Conservation (phyloP, 768 basidiomycete species). For the Tephrocybe sp. region DNA sequence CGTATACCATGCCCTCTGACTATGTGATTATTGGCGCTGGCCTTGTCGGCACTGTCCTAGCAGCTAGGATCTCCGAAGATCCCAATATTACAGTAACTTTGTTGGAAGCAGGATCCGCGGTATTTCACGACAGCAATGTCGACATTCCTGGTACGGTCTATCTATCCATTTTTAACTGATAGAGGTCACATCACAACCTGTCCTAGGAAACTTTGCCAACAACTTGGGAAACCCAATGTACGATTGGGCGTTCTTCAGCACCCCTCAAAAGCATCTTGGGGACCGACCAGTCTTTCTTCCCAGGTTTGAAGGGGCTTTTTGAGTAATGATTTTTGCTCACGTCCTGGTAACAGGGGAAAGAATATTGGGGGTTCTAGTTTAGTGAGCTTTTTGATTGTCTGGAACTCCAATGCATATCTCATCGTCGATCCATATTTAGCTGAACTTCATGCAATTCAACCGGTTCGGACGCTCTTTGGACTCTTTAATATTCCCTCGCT, state of each 20-base stretch:
- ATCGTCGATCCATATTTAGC: not conserved
- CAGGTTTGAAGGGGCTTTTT: not conserved
- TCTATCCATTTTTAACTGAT: not conserved
- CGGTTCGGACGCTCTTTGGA: not conserved
- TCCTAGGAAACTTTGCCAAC: not conserved
- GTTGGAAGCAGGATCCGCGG: not conserved
- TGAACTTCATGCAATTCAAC: slow-evolving; percentile 1
- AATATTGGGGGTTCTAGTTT: slow-evolving; percentile 2
- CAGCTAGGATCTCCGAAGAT: not conserved
- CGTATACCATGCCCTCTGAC: not conserved
- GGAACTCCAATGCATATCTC: not conserved
- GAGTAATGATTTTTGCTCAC: not conserved
- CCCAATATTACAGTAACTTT: not conserved
- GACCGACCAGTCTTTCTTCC: not conserved
- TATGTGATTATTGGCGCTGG: not conserved
- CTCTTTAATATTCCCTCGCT: too few species aligned
- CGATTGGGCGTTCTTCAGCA: slow-evolving; percentile 2
- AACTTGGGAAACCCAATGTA: not conserved
- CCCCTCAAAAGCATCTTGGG: not conserved
- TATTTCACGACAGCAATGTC: not conserved
- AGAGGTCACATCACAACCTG: too few species aligned
- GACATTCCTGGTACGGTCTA: not conserved
- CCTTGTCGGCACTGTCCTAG: not conserved
- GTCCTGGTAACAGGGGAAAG: not conserved
- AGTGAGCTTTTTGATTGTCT: not conserved